These are phyloP conservation scores for Solanum aculeatissimum DNA, from an alignment of 305 asterid species.

Conservation along the genomic window DNA sequence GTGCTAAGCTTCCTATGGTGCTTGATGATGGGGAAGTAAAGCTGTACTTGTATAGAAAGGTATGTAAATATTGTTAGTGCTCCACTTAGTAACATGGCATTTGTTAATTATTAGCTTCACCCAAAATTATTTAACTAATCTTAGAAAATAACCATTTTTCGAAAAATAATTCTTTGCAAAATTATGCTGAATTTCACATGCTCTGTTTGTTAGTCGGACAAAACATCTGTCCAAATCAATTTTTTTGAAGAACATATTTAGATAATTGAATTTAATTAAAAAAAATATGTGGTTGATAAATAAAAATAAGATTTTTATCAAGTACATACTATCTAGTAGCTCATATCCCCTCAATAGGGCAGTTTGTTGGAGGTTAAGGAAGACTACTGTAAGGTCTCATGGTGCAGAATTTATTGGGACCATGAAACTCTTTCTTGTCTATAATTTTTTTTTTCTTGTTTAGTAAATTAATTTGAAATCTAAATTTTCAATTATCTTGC, in stretches of 20 bases:
- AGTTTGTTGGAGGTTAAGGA: neutral
- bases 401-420: neutral
- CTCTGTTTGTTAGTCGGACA: no score
- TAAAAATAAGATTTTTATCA: no score
- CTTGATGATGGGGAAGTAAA: constrained; percentile 72
- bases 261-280: no score
- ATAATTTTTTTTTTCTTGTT: no score
- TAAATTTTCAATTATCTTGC: no score
- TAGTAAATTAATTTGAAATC: no score
- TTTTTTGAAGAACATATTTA: no score
- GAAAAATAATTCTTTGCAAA: neutral
- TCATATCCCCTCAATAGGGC: neutral
- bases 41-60: constrained; percentile 50
- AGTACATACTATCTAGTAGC: neutral
- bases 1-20: constrained; percentile 89
- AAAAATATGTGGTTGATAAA: no score
- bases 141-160: neutral
- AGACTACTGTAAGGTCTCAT: neutral
- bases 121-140: no score
- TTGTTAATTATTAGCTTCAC: neutral
- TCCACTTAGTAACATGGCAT: neutral
- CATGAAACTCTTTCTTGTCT: no score
- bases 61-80: neutral
- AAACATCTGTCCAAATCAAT: no score
- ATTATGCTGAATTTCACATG: neutral